A percentile compares a stretch with the other conserved stretches of the same genome.
These are phyloP conservation scores for Penicillium sclerotiorum DNA, from an alignment of 2,329 filamentous ascomycete species.

Conservation along the genomic window DNA sequence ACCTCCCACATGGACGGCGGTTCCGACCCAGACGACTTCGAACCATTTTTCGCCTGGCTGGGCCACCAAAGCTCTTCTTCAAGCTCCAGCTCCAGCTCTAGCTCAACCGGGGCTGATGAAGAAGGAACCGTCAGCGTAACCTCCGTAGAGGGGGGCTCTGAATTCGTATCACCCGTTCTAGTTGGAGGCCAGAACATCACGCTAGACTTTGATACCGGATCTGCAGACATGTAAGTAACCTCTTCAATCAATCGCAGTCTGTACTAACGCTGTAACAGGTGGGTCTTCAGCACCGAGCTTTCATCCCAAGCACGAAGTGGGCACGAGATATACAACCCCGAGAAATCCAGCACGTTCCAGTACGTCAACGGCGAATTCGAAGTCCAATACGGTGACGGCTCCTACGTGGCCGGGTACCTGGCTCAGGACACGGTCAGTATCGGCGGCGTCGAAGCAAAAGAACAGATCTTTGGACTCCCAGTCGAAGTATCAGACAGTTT, in stretches of 20 bases:
- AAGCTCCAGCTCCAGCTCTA: not conserved
- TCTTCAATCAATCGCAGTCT: too few relatives aligned
- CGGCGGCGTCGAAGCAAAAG: slow-evolving; percentile 63
- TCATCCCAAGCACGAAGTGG: slow-evolving; percentile 46
- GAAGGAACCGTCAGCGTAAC: slow-evolving; percentile 65
- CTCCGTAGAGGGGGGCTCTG: slow-evolving; percentile 65
- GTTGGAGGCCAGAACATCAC: slow-evolving; percentile 70
- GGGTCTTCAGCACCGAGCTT: slow-evolving; percentile 69
- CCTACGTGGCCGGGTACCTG: slow-evolving; percentile 63
- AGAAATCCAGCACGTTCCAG: slow-evolving; percentile 56
- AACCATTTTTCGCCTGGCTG: slow-evolving; percentile 25
- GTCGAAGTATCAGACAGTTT: slow-evolving; percentile 62
- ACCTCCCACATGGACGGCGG: slow-evolving; percentile 41
- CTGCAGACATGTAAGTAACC: slow-evolving; percentile 64
- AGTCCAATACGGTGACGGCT: slow-evolving; percentile 71
- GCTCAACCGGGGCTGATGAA: slow-evolving; percentile 31
- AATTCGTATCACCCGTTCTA: slow-evolving; percentile 70
- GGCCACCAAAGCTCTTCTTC: not conserved
- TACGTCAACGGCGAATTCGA: slow-evolving; percentile 56
- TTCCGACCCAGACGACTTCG: slow-evolving; percentile 38
- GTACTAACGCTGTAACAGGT: slow-evolving; percentile 47
- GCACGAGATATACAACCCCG: slow-evolving; percentile 60
- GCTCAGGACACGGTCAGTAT: slow-evolving; percentile 69
- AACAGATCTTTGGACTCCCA: slow-evolving; percentile 70
- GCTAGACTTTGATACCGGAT: slow-evolving; percentile 76